These are phyloP conservation scores for Circinella umbellata DNA, from an alignment of 371 early-diverging fungal species.

Conservation along the genomic window DNA sequence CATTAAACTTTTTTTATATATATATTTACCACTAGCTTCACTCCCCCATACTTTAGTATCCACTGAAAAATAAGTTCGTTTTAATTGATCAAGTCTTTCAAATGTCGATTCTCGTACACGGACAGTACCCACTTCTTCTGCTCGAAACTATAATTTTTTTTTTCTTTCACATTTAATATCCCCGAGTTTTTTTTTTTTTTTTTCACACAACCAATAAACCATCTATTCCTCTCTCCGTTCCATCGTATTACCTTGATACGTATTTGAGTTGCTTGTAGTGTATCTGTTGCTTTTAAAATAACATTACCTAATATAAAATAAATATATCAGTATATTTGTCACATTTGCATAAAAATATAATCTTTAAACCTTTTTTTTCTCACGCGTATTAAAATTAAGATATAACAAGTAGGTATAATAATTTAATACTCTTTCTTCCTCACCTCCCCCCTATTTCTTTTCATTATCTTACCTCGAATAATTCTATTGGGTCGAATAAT, in stretches of 20 bases:
- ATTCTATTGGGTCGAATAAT: constrained; percentile 52
- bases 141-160: constrained; percentile 41
- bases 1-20: not conserved
- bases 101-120: constrained; percentile 24
- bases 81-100: constrained; percentile 33
- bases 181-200: not conserved
- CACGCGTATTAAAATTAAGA: no score
- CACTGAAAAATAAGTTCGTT: constrained; percentile 44
- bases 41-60: constrained; percentile 39
- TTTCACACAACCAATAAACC: not conserved
- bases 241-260: constrained; percentile 35
- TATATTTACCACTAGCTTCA: constrained; percentile 37
- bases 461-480: constrained; percentile 34
- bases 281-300: constrained; percentile 25
- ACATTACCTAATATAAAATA: constrained; percentile 29
- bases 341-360: not conserved
- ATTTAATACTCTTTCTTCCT: not conserved
- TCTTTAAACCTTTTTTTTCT: no score
- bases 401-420: not conserved
- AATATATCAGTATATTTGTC: no score
- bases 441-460: no score
- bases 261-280: constrained; percentile 38
- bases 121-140: constrained; percentile 44
- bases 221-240: not conserved
- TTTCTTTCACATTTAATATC: not conserved